These are phyloP conservation scores for Rutidosis leptorrhynchoides DNA, from an alignment of 129 eudicot genomes.

Conservation along the genomic window DNA sequence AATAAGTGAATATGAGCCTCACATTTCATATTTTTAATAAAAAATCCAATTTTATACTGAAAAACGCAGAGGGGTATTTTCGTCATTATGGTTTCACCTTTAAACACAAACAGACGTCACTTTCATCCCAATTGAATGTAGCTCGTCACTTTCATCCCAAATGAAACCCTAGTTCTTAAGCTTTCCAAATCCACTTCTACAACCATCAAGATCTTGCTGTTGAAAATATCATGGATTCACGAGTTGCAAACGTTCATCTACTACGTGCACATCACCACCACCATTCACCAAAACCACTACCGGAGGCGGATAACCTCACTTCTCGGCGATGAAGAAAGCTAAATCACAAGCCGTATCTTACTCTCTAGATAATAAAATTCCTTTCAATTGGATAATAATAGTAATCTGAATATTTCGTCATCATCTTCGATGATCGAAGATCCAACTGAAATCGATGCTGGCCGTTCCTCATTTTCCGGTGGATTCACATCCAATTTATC, in stretches of 20 bases:
- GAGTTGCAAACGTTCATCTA: conserved; percentile 49
- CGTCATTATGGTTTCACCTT: too few relatives aligned
- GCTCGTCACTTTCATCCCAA: too few relatives aligned
- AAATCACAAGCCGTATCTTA: conserved; percentile 64
- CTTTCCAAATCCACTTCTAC: too few relatives aligned
- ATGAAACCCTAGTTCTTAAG: too few relatives aligned
- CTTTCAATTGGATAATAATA: conserved; percentile 34
- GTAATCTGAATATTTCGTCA: neutral
- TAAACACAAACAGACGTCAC: too few relatives aligned
- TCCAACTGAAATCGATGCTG: conserved; percentile 34
- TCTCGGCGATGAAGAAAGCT: conserved; percentile 70
- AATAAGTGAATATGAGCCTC: too few relatives aligned
- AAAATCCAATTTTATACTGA: too few relatives aligned
- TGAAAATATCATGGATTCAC: too few relatives aligned
- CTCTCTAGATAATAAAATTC: conserved; percentile 52
- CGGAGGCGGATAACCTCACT: conserved; percentile 27
- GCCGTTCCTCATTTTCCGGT: conserved; percentile 29
- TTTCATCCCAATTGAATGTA: too few relatives aligned
- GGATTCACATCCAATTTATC: conserved; percentile 52
- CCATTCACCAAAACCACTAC: conserved; percentile 26
- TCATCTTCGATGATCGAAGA: conserved; percentile 50
- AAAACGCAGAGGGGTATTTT: too few relatives aligned
- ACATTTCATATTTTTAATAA: too few relatives aligned
- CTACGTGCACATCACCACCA: conserved; percentile 27
- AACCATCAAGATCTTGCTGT: too few relatives aligned